phyloP scores from a whole-genome alignment of 352 stramenopile species.

The Pythium aphanidermatum region DNA sequence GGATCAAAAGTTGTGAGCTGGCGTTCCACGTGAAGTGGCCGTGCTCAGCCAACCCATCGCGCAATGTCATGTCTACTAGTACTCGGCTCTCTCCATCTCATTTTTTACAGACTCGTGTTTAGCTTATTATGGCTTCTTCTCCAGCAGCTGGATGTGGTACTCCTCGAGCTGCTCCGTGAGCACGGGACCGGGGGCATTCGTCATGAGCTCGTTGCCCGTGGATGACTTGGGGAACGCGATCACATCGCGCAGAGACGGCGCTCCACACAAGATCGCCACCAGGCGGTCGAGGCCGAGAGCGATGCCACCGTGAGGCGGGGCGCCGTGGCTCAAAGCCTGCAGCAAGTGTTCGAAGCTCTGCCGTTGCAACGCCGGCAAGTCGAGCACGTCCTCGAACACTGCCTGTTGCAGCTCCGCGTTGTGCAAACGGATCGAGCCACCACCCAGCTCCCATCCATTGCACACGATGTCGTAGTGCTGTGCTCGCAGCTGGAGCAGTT shows the following conservation, averaged over 20 bases:
- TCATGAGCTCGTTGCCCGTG: conserved; percentile 86
- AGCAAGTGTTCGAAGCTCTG: conserved; percentile 84
- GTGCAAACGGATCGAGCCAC: conserved; percentile 85
- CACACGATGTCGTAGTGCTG: conserved; percentile 88
- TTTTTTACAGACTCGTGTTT: no score
- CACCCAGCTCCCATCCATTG: conserved; percentile 85
- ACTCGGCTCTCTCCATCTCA: no score
- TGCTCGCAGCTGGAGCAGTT: conserved; percentile 53
- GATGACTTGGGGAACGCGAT: conserved; percentile 90
- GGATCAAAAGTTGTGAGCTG: no score
- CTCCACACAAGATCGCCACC: conserved; percentile 75
- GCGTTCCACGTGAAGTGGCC: no score
- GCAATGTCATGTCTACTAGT: no score
- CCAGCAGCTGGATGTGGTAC: conserved; percentile 65
- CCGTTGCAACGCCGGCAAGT: conserved; percentile 54
- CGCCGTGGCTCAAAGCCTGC: conserved; percentile 67
- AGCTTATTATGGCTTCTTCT: conserved; percentile 12
- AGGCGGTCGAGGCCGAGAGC: conserved; percentile 83
- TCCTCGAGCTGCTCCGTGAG: conserved; percentile 61
- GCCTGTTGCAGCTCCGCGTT: conserved; percentile 58
- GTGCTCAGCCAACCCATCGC: no score
- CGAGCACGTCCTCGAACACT: conserved; percentile 74
- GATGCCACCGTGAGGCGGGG: conserved; percentile 81
- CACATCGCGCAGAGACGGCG: conserved; percentile 76
- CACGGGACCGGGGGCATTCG: conserved; percentile 61